Evolutionary conservation across 1,284 basidiomycete species (phyloP).

Genomic region (Coniferiporia weirii): DNA sequence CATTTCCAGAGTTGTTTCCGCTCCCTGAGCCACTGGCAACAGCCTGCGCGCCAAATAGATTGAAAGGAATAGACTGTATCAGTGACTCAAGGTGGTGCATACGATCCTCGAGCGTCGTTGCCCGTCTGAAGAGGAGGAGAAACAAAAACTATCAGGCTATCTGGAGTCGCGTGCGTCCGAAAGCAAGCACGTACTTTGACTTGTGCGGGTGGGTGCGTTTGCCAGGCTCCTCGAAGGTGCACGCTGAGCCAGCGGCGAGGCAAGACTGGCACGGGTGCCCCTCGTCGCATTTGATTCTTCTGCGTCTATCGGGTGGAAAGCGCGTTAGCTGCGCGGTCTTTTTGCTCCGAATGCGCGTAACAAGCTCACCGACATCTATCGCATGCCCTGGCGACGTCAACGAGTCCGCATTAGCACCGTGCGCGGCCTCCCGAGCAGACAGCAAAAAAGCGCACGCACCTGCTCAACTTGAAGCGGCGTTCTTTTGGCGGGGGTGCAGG

Average conservation of each 20-base stretch:
- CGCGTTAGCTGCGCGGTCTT: conserved; percentile 3
- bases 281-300: conserved; percentile 79
- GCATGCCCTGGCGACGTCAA: conserved; percentile 52
- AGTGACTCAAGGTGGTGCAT: conserved; percentile 81
- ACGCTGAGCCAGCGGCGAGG: conserved; percentile 67
- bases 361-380: conserved; percentile 74
- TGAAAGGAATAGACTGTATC: conserved; percentile 75
- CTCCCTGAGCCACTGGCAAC: conserved; percentile 21
- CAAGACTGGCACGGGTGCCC: conserved; percentile 82
- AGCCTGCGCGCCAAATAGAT: conserved; percentile 49
- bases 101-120: conserved; percentile 73
- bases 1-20: conserved; percentile 27
- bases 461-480: conserved; percentile 77
- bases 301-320: conserved; percentile 41
- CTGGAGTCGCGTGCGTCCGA: neutral
- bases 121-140: conserved; percentile 41
- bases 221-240: conserved; percentile 79
- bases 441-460: conserved; percentile 39
- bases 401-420: neutral
- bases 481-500: conserved; percentile 44
- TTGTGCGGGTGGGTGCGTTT: conserved; percentile 80
- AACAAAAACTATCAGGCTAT: neutral
- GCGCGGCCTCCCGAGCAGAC: neutral
- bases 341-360: conserved; percentile 8
- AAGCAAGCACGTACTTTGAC: conserved; percentile 54